Base-by-base conservation (phyloP, 1,284 basidiomycete species). In the Dichomitus squalens region DNA sequence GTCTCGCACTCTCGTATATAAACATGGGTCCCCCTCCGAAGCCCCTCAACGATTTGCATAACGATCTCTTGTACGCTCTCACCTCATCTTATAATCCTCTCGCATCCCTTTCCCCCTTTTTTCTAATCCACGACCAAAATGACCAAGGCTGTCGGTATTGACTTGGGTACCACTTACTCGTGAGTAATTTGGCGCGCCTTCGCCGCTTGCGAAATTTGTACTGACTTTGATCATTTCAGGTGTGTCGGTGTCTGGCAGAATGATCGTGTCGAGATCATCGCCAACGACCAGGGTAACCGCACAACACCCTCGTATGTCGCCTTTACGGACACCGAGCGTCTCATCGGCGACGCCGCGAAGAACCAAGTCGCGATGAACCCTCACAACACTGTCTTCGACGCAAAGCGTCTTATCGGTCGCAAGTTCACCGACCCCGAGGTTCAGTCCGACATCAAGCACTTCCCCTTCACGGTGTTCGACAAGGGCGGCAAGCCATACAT, bases 241-340 rank as follows among this genome's bases (percentile, higher is more conserved):
- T 90, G 88, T 73, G 88, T 96, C 68, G 95, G 92, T 83, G 95
- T 97, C 66, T 98, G 95, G 95, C 92, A 95, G 81, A 95, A 97
- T 69, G 95, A 98, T 83, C 93, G 95, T 72, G 96, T 98, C 66
- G 96, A 98, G 81, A 96, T 96, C 80, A 95, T 95, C 74, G 91
- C 93, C 79, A 95, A 96, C 78, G 95, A 97, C 82, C 95, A 97
- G 92, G 96, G 96, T 73, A 98, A 98, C 88, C 88, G 96, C 68
- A 98, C 96, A 69, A 98, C 96, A 58, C 96, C 96, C 58, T 99
- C 96, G 67, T 98, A 98, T 79, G 96, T 98, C 77, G 95, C 96
- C 68, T 98, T 99, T 86, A 96, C 95, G 68, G 81, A 93, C 66
- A 92, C 92, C 75, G 96, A 99, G 86, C 95, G 96, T 83, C 82